Evolutionary conservation across 2,329 filamentous ascomycete genomes (phyloP).

Genomic region (Raffaelea arxii): DNA sequence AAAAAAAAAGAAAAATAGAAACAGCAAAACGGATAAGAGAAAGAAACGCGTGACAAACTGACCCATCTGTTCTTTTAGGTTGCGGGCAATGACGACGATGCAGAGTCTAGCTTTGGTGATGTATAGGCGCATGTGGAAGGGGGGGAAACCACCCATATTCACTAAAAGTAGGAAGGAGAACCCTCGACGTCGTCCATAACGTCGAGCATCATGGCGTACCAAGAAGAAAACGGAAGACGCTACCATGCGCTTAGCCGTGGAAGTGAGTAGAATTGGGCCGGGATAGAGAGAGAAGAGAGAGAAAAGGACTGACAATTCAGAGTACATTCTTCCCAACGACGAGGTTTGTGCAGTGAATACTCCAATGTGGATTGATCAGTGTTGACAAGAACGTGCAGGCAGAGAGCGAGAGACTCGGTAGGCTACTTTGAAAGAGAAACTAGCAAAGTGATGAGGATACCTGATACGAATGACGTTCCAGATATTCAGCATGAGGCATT

Average conservation of each 20-base stretch:
- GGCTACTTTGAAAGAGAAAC: no score
- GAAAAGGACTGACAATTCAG: background rate
- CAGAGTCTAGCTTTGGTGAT: background rate
- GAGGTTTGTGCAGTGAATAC: conserved; percentile 2
- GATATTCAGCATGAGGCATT: conserved; percentile 9
- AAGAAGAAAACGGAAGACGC: conserved; percentile 12
- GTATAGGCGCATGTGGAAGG: no score
- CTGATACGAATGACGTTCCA: background rate
- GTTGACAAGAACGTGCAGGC: background rate
- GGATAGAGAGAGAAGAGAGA: background rate
- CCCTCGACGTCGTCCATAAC: conserved; percentile 7
- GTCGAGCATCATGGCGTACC: conserved; percentile 10
- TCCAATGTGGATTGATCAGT: background rate
- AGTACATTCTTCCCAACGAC: conserved; percentile 8
- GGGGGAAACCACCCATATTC: no score
- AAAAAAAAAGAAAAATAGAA: background rate
- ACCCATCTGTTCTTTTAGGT: background rate
- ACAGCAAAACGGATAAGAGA: background rate
- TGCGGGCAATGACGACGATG: background rate
- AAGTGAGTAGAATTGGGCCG: conserved; percentile 5
- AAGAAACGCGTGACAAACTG: background rate
- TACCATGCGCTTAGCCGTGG: conserved; percentile 12
- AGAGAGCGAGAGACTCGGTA: background rate
- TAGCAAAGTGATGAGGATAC: background rate
- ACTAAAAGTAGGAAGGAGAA: background rate